A percentile compares a stretch with the other conserved stretches of the same genome.
phyloP scores from a whole-genome alignment of 495 filamentous ascomycete species.

The Hyaloscypha finlandica region DNA sequence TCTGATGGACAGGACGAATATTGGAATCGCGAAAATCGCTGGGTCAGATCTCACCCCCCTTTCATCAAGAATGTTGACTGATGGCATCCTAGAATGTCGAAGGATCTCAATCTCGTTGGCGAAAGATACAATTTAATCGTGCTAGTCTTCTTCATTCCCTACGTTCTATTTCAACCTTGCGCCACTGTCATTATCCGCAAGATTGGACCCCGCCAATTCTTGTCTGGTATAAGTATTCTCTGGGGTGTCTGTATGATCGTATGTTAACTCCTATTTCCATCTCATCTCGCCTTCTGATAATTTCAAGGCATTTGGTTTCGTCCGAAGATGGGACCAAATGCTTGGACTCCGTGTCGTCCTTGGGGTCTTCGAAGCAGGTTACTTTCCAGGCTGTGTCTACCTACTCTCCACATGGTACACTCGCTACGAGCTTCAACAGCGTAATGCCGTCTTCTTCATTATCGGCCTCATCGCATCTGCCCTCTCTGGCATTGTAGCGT shows the following conservation, averaged over 20 bases:
- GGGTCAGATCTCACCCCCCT: slow-evolving; percentile 34
- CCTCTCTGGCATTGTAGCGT: slow-evolving; percentile 64
- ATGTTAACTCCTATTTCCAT: not conserved
- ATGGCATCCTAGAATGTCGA: slow-evolving; percentile 15
- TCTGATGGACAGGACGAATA: slow-evolving; percentile 71
- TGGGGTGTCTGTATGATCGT: slow-evolving; percentile 48
- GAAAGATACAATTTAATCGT: slow-evolving; percentile 18
- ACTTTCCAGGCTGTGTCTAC: slow-evolving; percentile 65
- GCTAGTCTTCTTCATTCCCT: slow-evolving; percentile 69
- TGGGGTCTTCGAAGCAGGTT: slow-evolving; percentile 65
- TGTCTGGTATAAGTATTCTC: slow-evolving; percentile 53
- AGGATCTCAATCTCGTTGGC: slow-evolving; percentile 14
- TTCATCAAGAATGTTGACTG: not conserved
- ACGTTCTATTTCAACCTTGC: slow-evolving; percentile 64
- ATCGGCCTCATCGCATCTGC: slow-evolving; percentile 63
- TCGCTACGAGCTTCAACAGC: slow-evolving; percentile 64
- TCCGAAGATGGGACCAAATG: slow-evolving; percentile 51
- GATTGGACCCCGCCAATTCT: slow-evolving; percentile 58
- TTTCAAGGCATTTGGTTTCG: slow-evolving; percentile 48
- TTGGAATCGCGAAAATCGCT: slow-evolving; percentile 64
- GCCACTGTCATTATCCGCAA: slow-evolving; percentile 59
- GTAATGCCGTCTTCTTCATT: slow-evolving; percentile 66
- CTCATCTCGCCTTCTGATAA: not conserved
- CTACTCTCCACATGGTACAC: slow-evolving; percentile 66
- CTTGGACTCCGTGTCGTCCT: slow-evolving; percentile 58